Evolutionary conservation across 1,284 basidiomycete genomes (phyloP).

Genomic region (Rhodotorula sp.): DNA sequence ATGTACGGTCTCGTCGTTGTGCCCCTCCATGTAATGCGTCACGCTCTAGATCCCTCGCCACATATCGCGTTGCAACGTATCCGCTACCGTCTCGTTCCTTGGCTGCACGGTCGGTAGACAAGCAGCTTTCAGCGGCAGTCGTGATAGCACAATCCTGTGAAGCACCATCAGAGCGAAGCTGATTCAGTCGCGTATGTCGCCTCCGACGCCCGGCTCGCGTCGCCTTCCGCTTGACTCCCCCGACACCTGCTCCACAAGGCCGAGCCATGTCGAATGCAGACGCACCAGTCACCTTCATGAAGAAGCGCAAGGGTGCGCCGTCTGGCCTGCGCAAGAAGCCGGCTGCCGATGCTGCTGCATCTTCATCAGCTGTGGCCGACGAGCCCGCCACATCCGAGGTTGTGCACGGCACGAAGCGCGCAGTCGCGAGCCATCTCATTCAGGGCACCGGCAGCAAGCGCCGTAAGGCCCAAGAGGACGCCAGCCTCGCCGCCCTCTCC

Average conservation of each 20-base stretch:
- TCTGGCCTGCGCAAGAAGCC: conserved; percentile 34
- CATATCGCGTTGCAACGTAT: too few relatives aligned
- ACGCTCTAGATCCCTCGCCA: too few relatives aligned
- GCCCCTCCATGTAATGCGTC: too few relatives aligned
- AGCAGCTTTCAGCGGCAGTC: too few relatives aligned
- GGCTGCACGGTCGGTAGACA: too few relatives aligned
- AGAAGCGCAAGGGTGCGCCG: conserved; percentile 37
- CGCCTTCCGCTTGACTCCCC: neutral
- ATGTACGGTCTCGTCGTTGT: too few relatives aligned
- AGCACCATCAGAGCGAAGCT: too few relatives aligned
- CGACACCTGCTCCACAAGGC: neutral
- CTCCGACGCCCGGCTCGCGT: neutral
- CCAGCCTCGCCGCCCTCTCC: neutral
- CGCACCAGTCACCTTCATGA: conserved; percentile 37
- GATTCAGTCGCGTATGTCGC: too few relatives aligned
- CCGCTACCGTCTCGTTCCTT: too few relatives aligned
- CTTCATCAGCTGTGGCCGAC: neutral
- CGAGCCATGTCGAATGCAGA: conserved; percentile 4
- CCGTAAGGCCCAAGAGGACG: conserved; percentile 12
- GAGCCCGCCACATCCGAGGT: conserved; percentile 30
- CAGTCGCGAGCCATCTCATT: conserved; percentile 32
- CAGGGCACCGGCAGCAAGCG: conserved; percentile 38
- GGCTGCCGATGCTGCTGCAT: neutral
- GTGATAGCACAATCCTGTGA: too few relatives aligned
- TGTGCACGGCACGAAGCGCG: conserved; percentile 21